phyloP scores from a whole-genome alignment of 345 rosid species.

The Firmiana major region DNA sequence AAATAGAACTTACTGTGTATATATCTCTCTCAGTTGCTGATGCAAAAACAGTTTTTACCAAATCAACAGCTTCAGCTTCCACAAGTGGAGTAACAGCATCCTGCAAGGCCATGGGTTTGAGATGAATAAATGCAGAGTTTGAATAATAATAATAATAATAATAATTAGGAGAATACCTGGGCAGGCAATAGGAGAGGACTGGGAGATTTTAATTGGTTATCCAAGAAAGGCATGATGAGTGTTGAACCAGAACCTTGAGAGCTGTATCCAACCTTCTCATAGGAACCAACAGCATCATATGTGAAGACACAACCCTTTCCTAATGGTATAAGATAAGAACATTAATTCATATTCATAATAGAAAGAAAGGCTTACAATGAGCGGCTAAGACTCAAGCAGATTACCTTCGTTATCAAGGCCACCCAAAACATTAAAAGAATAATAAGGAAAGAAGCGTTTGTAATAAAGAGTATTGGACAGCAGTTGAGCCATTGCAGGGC shows the following conservation, averaged over 20 bases:
- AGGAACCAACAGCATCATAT: slow-evolving; percentile 96
- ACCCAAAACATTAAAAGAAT: slow-evolving; percentile 89
- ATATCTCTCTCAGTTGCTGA: slow-evolving; percentile 98
- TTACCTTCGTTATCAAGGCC: slow-evolving; percentile 93
- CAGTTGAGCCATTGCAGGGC: slow-evolving; percentile 93
- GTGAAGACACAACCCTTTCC: slow-evolving; percentile 97
- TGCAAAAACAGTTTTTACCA: slow-evolving; percentile 86
- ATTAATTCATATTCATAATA: neutral
- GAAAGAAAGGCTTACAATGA: slow-evolving; percentile 2
- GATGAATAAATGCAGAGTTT: slow-evolving; percentile 1
- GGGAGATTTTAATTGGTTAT: slow-evolving; percentile 93
- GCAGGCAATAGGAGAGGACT: slow-evolving; percentile 94
- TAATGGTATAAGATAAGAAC: slow-evolving; percentile 19
- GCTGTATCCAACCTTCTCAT: slow-evolving; percentile 94
- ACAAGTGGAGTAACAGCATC: slow-evolving; percentile 95
- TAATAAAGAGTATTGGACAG: slow-evolving; percentile 96
- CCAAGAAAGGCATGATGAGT: slow-evolving; percentile 91
- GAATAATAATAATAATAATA: neutral
- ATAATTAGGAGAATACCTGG: slow-evolving; percentile 33
- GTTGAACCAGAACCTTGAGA: slow-evolving; percentile 93
- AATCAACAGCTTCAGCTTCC: slow-evolving; percentile 81
- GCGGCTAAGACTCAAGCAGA: neutral
- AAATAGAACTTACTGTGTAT: slow-evolving; percentile 59
- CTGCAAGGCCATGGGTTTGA: slow-evolving; percentile 32
- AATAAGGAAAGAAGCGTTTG: slow-evolving; percentile 93